Evolutionary conservation across 805 yeast genomes (phyloP).

Genomic region (Ogataea corticis): DNA sequence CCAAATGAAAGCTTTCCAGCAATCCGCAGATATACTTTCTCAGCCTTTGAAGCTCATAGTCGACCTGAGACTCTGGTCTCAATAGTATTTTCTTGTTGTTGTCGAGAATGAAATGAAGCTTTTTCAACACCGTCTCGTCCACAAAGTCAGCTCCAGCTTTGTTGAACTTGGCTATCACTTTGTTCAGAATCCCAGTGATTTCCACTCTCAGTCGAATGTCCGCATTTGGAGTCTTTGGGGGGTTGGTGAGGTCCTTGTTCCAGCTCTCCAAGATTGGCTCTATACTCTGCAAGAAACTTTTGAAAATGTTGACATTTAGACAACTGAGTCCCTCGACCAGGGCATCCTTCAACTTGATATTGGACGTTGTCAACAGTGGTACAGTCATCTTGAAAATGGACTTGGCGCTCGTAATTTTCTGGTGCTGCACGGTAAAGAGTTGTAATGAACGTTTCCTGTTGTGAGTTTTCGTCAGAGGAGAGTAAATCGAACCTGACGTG

Average conservation of each 20-base stretch:
- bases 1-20: conserved; percentile 69
- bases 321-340: conserved; percentile 88
- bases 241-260: conserved; percentile 46
- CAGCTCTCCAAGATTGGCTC: conserved; percentile 59
- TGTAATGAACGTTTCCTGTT: conserved; percentile 78
- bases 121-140: conserved; percentile 70
- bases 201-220: conserved; percentile 58
- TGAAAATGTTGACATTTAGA: conserved; percentile 85
- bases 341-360: conserved; percentile 74
- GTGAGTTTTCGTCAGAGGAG: conserved; percentile 55
- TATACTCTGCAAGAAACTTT: conserved; percentile 74
- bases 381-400: conserved; percentile 85
- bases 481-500: conserved; percentile 30
- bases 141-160: conserved; percentile 49
- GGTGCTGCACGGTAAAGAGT: conserved; percentile 80
- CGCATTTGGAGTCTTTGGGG: conserved; percentile 24
- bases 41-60: conserved; percentile 71
- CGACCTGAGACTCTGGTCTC: conserved; percentile 55
- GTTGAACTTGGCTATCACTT: conserved; percentile 65
- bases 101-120: conserved; percentile 60
- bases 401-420: conserved; percentile 88
- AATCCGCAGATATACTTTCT: conserved; percentile 84
- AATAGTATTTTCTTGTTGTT: conserved; percentile 58
- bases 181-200: conserved; percentile 69
- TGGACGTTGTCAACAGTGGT: conserved; percentile 74